Conservation (phyloP, 768 basidiomycete genomes). For the Cyathus striatus region DNA sequence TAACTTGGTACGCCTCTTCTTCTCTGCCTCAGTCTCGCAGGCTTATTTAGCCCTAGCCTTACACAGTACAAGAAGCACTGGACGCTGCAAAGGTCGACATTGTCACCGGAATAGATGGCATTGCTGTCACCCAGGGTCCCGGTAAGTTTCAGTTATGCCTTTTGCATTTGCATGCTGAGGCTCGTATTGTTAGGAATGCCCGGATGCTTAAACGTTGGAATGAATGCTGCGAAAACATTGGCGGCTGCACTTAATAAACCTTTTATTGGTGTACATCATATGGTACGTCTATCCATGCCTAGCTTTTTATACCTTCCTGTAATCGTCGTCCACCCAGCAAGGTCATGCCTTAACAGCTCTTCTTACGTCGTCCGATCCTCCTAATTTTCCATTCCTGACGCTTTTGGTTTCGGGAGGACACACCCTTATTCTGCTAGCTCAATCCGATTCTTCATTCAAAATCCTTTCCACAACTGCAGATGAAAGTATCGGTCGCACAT, state of each 20-base stretch:
- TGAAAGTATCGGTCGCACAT: constrained; percentile 70
- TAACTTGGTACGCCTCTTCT: constrained; percentile 52
- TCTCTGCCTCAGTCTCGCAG: neutral
- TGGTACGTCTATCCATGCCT: constrained; percentile 48
- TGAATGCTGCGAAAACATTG: constrained; percentile 80
- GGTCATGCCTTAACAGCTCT: constrained; percentile 84
- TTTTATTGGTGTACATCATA: constrained; percentile 89
- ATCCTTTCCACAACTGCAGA: constrained; percentile 74
- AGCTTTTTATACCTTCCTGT: constrained; percentile 1
- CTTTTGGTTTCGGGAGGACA: constrained; percentile 94
- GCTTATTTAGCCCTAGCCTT: constrained; percentile 43
- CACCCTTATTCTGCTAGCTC: constrained; percentile 78
- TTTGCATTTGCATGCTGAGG: too few relatives aligned
- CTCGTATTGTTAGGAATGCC: constrained; percentile 49
- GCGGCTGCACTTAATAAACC: constrained; percentile 78
- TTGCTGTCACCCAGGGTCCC: constrained; percentile 90
- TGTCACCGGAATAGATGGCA: constrained; percentile 68
- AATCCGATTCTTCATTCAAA: constrained; percentile 49
- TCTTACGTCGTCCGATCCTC: constrained; percentile 49
- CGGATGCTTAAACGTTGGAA: constrained; percentile 75
- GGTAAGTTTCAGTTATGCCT: constrained; percentile 30
- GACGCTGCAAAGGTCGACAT: constrained; percentile 51
- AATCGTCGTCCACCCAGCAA: constrained; percentile 49
- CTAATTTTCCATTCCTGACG: constrained; percentile 83
- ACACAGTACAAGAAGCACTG: constrained; percentile 66